Base-by-base conservation (phyloP, 148 eudicot genomes). In the Vaccinium corymbosum region DNA sequence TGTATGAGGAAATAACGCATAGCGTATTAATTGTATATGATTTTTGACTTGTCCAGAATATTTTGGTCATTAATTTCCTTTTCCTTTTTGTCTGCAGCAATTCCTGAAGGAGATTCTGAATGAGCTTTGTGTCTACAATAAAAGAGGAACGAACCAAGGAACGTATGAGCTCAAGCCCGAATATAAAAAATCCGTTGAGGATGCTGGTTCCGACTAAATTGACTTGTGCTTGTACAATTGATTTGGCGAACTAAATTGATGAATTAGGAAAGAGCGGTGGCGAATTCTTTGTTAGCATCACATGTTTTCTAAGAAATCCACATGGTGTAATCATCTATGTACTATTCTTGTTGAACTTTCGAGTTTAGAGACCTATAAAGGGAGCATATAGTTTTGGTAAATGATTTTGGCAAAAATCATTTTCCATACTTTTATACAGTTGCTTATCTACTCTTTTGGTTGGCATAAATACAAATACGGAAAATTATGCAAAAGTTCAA, bases 161-260 rank as follows among this genome's bases (percentile, higher is more conserved):
- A 94, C 97, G 1, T 96, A 96, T 51, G 97, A 96, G 92, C 98
- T 96, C 64, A 96, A 96, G 90, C 95, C 97, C 42, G 99, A 94
- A 84, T 96, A 96, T 90, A 94, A 93, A 92, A 96, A 96, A 88
- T 90, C 97, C 76, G 97, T 85, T 27, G 97, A 94, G 89, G 91
- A 91, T 74, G 77, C 95, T 53, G 94, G 90, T 83, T 91, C 91
- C 50, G 97, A 93, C 59, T 91, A 89, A 91, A 59, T 62, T 56
- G 17, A 66, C 61, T 46, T 59, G 38, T 62, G 72, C 51, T 59
- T 83, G 87, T 85, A 68, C 71, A 64, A 82, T 53, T 70, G 57
- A 25, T 73, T 82, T 35, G 16, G 53, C 53, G 25, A 82, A 38
- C 38, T 52, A 73, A 53, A 70, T 70, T 7, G 73, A 38, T 7